These are phyloP conservation scores for Ganoderma lingzhi DNA, from an alignment of 1,284 basidiomycete species.

Conservation along the genomic window DNA sequence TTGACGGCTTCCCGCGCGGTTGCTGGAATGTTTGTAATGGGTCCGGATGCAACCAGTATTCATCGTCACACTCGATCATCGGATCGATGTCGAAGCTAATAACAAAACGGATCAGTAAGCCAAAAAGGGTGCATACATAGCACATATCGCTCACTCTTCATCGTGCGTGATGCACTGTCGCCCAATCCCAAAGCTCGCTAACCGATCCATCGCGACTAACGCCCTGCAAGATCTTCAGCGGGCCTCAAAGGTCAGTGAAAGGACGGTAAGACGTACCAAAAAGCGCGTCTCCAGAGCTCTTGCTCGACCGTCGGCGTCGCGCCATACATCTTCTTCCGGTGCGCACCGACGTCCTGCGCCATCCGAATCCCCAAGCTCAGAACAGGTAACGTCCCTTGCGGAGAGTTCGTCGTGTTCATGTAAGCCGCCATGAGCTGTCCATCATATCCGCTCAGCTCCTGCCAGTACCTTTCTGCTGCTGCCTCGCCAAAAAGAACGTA, in stretches of 20 bases:
- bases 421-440: conserved; percentile 39
- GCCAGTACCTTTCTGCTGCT: background rate
- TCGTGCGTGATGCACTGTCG: conserved; percentile 85
- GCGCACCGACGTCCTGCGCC: conserved; percentile 52
- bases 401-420: conserved; percentile 40
- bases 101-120: background rate
- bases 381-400: conserved; percentile 48
- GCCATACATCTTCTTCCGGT: conserved; percentile 47
- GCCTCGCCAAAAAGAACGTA: conserved; percentile 4
- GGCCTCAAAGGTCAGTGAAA: too few relatives aligned
- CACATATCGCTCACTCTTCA: conserved; percentile 70
- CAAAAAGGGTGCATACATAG: background rate
- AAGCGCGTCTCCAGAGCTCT: conserved; percentile 69
- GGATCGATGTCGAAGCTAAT: conserved; percentile 67
- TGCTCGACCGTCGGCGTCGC: conserved; percentile 43
- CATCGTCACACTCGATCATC: conserved; percentile 68
- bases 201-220: conserved; percentile 67
- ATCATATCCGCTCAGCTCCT: background rate
- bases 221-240: conserved; percentile 49
- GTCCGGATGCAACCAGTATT: conserved; percentile 61
- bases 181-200: conserved; percentile 75
- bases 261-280: conserved; percentile 61
- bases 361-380: conserved; percentile 59
- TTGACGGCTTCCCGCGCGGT: conserved; percentile 52
- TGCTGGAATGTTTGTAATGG: conserved; percentile 52